Evolutionary conservation across 1,284 basidiomycete species (phyloP), one percentile per base, ranked within the genome.

Genomic region (Heliocybe sulcata): DNA sequence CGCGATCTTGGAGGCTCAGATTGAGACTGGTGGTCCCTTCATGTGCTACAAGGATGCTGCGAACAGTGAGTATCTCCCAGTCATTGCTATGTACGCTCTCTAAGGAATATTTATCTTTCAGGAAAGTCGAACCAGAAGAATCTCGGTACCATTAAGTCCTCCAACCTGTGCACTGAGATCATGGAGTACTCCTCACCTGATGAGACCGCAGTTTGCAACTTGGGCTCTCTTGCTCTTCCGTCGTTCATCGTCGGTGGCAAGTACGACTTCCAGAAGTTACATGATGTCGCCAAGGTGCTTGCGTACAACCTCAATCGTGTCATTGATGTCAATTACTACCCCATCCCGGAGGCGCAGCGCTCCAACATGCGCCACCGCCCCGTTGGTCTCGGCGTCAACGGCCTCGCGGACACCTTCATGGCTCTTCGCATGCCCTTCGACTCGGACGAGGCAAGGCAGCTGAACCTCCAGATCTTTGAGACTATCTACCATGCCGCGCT

Each of bases 361-460:
- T 98, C 94, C 51, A 99, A 99, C 83, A 90, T 92, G 84, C 94
- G 96, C 60, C 94, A 99, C 73, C 91, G 97, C 53, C 97, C 97
- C 54, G 95, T 99, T 62, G 97, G 97, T 65, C 80, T 99, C 64
- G 97, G 97, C 70, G 95, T 99, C 57, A 94, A 99, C 70, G 97
- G 97, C 72, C 87, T 99, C 48, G 97, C 97, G 14, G 97, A 99
- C 66, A 83, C 96, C 1, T 99, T 99, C 79, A 98, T 98, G 94
- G 90, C 91, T 50, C 82, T 99, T 38, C 92, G 90, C 60, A 85
- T 98, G 80, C 92, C 97, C 0, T 99, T 99, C 71, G 96, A 99
- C 65, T 95, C 92, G 10, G 80, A 80, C 20, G 88, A 87, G 58
- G 97, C 96, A 27, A 87, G 90, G 63, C 76, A 85, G 63, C 85